These are phyloP conservation scores for Xylaria longipes DNA, from an alignment of 495 filamentous ascomycete genomes.

Conservation along the genomic window DNA sequence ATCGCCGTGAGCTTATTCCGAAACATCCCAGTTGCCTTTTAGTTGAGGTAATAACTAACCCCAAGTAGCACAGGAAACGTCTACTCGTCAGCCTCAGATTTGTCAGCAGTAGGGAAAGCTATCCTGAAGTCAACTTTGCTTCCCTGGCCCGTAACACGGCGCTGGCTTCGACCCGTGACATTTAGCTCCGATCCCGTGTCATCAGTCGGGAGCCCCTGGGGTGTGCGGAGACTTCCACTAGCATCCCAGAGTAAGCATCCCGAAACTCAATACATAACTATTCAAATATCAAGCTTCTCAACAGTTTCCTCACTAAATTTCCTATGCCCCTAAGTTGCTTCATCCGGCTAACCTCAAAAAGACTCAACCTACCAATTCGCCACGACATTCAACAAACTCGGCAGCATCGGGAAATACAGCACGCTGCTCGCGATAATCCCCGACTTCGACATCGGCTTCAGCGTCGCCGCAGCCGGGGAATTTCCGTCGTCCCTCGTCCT, in stretches of 20 bases:
- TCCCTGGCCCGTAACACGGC: constrained; percentile 51
- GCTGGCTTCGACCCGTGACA: constrained; percentile 62
- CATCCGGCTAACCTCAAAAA: constrained; percentile 9
- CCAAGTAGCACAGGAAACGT: constrained; percentile 59
- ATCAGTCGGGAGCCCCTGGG: constrained; percentile 64
- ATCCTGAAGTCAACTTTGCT: constrained; percentile 61
- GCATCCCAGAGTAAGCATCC: constrained; percentile 21
- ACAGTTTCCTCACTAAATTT: background rate
- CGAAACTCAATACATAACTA: background rate
- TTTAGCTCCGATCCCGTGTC: constrained; percentile 55
- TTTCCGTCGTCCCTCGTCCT: constrained; percentile 36
- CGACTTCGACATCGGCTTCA: constrained; percentile 61
- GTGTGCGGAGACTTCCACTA: constrained; percentile 50
- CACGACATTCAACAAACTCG: constrained; percentile 61
- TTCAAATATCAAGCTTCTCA: too few species aligned
- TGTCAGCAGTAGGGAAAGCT: constrained; percentile 57
- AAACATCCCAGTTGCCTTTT: background rate
- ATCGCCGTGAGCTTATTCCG: constrained; percentile 36
- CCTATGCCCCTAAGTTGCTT: background rate
- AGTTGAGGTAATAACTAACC: too few species aligned
- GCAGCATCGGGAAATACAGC: constrained; percentile 56
- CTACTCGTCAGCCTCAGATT: constrained; percentile 58
- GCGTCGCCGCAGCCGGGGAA: constrained; percentile 56
- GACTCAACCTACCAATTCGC: constrained; percentile 51
- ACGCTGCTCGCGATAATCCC: constrained; percentile 57